phyloP scores from a whole-genome alignment of 2,329 filamentous ascomycete species.

The Diaporthe destruens region DNA sequence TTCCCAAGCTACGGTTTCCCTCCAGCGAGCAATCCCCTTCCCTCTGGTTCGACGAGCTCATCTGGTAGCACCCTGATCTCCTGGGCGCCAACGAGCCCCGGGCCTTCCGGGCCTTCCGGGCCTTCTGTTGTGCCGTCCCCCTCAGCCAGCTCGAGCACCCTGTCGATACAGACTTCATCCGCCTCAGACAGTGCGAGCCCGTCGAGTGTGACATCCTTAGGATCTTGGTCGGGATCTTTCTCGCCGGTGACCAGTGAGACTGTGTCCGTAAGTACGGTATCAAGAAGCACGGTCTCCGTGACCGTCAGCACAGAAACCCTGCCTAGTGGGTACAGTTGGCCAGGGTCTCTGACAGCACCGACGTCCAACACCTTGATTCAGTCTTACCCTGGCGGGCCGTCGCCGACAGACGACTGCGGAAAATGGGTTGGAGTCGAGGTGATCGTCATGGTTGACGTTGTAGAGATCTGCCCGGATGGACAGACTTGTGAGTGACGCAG shows the following conservation, averaged over 20 bases:
- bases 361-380: constrained; percentile 13
- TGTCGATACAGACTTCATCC: neutral
- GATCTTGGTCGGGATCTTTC: neutral
- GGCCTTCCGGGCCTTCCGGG: neutral
- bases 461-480: constrained; percentile 41
- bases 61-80: constrained; percentile 6
- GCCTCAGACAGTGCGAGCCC: neutral
- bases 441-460: constrained; percentile 41
- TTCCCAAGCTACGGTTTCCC: constrained; percentile 24
- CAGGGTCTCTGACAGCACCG: constrained; percentile 30
- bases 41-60: neutral
- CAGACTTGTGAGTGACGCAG: constrained; percentile 36
- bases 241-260: constrained; percentile 16
- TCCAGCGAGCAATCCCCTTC: neutral
- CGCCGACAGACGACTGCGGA: constrained; percentile 29
- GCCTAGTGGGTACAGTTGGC: constrained; percentile 37
- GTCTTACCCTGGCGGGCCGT: constrained; percentile 18
- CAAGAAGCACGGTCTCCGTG: constrained; percentile 22
- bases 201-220: neutral
- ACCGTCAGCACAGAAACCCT: neutral
- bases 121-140: neutral
- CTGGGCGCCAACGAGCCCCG: neutral
- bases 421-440: constrained; percentile 41
- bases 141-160: neutral
- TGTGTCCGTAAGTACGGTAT: neutral